Evolutionary conservation across 768 basidiomycete genomes (phyloP), one percentile per base, ranked within the genome.

Genomic region (Arthromyces matolae): DNA sequence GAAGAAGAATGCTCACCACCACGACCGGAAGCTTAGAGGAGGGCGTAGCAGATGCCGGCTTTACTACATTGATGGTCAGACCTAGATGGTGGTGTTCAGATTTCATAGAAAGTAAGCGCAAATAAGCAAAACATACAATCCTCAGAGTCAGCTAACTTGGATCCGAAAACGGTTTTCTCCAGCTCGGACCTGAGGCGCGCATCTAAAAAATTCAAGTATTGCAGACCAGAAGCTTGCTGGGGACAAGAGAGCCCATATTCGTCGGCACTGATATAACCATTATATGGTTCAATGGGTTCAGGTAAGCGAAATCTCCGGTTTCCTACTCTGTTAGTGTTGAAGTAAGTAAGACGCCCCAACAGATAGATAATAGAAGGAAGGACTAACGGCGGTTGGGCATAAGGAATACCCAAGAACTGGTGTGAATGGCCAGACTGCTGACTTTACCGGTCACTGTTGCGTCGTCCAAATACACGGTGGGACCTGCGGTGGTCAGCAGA

Each of bases 361-460:
- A 23, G 20, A 45, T 0, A 56, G 73, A 48, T 52, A n/a, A n/a
- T n/a, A n/a, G n/a, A n/a, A n/a, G n/a, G n/a, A n/a, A n/a, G n/a
- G n/a, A n/a, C n/a, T n/a, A n/a, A 81, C 80, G 78, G 78, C 19
- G 80, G 75, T 55, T 72, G 50, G 10, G 77, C 79, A 47, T 76
- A 82, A 1, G 79, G 79, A 33, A 82, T 77, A 3, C 79, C 78
- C 5, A 77, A 59, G 52, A 75, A 80, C 47, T 69, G 4, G n/a
- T n/a, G n/a, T n/a, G n/a, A n/a, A n/a, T n/a, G n/a, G n/a, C n/a
- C n/a, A n/a, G n/a, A n/a, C n/a, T n/a, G n/a, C n/a, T n/a, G n/a
- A n/a, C n/a, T n/a, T n/a, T n/a, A n/a, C n/a, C n/a, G n/a, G n/a
- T n/a, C n/a, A n/a, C n/a, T n/a, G n/a, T n/a, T n/a, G n/a, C n/a